Evolutionary conservation across 2,329 filamentous ascomycete species (phyloP).

Genomic region (Penicillium psychrosexuale): DNA sequence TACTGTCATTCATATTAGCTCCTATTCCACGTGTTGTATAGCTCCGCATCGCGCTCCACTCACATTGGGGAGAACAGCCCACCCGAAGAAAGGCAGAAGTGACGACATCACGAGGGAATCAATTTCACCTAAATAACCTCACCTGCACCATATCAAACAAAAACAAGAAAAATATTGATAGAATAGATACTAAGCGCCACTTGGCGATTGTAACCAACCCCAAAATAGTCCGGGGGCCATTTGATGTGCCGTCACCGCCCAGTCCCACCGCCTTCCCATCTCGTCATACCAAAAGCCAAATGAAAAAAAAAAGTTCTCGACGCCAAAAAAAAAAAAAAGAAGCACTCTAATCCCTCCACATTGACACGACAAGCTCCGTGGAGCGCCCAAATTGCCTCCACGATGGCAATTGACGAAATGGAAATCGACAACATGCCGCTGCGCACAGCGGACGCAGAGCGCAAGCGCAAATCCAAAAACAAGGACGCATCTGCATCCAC

Average conservation of each 20-base stretch:
- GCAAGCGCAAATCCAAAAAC: conserved; percentile 46
- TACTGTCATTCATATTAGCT: conserved; percentile 52
- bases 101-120: conserved; percentile 35
- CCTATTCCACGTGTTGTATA: not conserved
- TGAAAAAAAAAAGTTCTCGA: conserved; percentile 32
- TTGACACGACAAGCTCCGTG: conserved; percentile 15
- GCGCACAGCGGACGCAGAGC: conserved; percentile 26
- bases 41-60: conserved; percentile 24
- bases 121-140: not conserved
- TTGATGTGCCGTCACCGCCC: conserved; percentile 24
- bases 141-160: conserved; percentile 13
- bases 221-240: conserved; percentile 1
- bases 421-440: conserved; percentile 34
- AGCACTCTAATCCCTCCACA: conserved; percentile 10
- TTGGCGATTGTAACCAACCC: conserved; percentile 5
- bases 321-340: conserved; percentile 12
- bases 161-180: not conserved
- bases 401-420: conserved; percentile 42
- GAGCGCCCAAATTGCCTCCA: conserved; percentile 24
- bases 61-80: conserved; percentile 62
- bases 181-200: not conserved
- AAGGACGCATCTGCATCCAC: conserved; percentile 36
- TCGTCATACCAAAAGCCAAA: conserved; percentile 20
- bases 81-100: conserved; percentile 56
- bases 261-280: conserved; percentile 25